Evolutionary conservation across 2,329 filamentous ascomycete species (phyloP), one percentile per base, ranked within the genome.

Genomic region (Fusarium sp.): DNA sequence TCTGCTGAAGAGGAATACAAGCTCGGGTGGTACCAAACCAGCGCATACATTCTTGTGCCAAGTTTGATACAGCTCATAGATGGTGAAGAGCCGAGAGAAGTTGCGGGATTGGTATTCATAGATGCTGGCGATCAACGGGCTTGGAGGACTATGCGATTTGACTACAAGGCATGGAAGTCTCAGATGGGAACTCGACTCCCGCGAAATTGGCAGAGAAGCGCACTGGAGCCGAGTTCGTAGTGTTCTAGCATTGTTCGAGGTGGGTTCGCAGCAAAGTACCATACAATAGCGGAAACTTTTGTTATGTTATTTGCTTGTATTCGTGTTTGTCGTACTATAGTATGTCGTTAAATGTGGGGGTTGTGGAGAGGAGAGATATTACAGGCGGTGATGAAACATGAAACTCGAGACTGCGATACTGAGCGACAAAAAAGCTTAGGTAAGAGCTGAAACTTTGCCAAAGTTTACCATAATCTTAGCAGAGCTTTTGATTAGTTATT

Each of bases 1-100:
- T 56, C 37, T 32, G 25, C 53, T 15, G 25, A 56, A 23, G 37
- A 56, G 11, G 53, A 56, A 56, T 56, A 56, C 53, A 56, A 32
- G 53, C 53, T 56, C 53, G 28, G 23, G 5, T 44, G 37, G 37
- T 15, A 56, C 25, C 25, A 56, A 23, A 56, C 53, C 15, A 42
- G 37, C 37, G 53, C 53, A 23, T 56, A 56, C 18, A 30, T 19
- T 13, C 30, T 60, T 28, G 37, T 19, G 21, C 60, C 42, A 37
- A 58, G 25, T 35, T 33, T 50, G 57, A 25, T 43, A 18, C 18
- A 53, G 16, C 25, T 38, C 11, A 16, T 11, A 30, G 53, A 56
- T 32, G 28, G 37, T 8, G 6, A n/a, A 46, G 54, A 58, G n/a
- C 54, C 40, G 13, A 33, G 12, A 18, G 18, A 47, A 19, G n/a